phyloP scores from a whole-genome alignment of 108 stramenopile species.

The Cyclostephanos invisitatus region DNA sequence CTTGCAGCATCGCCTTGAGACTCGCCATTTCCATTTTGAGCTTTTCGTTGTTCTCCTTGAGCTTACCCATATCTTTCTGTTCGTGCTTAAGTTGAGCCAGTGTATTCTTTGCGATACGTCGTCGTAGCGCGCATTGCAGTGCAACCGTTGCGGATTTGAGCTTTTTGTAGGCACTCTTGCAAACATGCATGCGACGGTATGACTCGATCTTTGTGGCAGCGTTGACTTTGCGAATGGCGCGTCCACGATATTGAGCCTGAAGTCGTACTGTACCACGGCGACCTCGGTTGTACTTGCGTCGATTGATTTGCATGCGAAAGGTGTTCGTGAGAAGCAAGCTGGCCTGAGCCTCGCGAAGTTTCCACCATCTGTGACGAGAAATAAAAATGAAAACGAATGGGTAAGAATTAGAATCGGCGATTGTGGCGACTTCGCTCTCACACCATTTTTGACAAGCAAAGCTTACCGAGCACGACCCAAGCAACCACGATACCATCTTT shows the following conservation, averaged over 20 bases:
- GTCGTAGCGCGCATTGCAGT: conserved; percentile 74
- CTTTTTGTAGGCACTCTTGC: conserved; percentile 42
- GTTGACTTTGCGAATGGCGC: conserved; percentile 48
- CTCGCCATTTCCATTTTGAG: conserved; percentile 91
- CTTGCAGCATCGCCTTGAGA: conserved; percentile 89
- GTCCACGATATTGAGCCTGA: conserved; percentile 80
- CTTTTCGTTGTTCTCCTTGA: conserved; percentile 85
- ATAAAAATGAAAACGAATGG: conserved; percentile 5
- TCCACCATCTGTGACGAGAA: conserved; percentile 60
- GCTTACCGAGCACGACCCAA: conserved; percentile 76
- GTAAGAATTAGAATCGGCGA: neutral
- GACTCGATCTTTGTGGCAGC: conserved; percentile 74
- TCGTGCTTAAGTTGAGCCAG: conserved; percentile 70
- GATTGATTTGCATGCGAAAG: conserved; percentile 73
- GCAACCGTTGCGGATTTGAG: conserved; percentile 77
- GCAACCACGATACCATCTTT: conserved; percentile 83
- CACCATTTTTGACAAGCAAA: neutral
- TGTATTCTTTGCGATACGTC: conserved; percentile 58
- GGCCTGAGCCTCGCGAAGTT: conserved; percentile 76
- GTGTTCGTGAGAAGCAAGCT: conserved; percentile 80
- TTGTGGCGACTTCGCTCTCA: neutral
- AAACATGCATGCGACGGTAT: conserved; percentile 55
- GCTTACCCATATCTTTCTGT: conserved; percentile 87
- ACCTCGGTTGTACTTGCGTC: conserved; percentile 56
- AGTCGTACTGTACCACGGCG: conserved; percentile 61